Base-by-base conservation (phyloP, 139 green algal genomes). In the Spirogloea muscicola region DNA sequence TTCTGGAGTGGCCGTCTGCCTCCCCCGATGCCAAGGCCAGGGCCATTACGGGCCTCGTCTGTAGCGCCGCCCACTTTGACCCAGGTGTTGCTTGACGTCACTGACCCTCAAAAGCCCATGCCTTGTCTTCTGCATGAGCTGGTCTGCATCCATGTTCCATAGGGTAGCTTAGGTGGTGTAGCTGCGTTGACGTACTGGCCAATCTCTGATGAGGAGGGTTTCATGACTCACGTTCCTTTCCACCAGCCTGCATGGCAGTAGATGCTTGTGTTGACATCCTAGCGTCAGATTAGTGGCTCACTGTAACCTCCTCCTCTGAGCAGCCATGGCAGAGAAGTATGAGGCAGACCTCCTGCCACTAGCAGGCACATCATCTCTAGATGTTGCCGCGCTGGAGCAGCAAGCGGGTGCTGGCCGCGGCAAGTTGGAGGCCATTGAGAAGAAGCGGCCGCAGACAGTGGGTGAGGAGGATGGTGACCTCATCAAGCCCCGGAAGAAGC, bases 1-100 rank as follows among this genome's bases (percentile, higher is more conserved):
- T 78, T 31, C n/a, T 72, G 58, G n/a, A 59, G 55, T 6, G n/a
- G 3, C 13, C 55, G 5, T 70, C 49, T n/a, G n/a, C n/a, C 16
- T 31, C 33, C 16, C 68, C 49, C 7, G 25, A 44, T 36, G 49
- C 69, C 37, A 41, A 44, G 34, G 72, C 73, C 0, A 33, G 68
- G 25, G 74, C 74, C 0, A 9, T 82, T 7, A 57, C 43, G 16
- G 74, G 74, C 13, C 67, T 82, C 9, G 74, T 82, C 1, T 46
- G 25, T 10, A 81, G 74, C 46, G 39, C 74, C 13, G 51, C 68
- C 18, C 58, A 80, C 38, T 76, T 51, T 13, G 74, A 82, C 31
- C 29, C 73, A 41, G 70, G 39, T 74, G 49, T 65, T n/a, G n/a
- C n/a, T n/a, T 36, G 13, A 41, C 29, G 13, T 65, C 57, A 58